Evolutionary conservation across 441 rosid genomes (phyloP), one percentile per base, ranked within the genome.

Genomic region (Daphne laureola): DNA sequence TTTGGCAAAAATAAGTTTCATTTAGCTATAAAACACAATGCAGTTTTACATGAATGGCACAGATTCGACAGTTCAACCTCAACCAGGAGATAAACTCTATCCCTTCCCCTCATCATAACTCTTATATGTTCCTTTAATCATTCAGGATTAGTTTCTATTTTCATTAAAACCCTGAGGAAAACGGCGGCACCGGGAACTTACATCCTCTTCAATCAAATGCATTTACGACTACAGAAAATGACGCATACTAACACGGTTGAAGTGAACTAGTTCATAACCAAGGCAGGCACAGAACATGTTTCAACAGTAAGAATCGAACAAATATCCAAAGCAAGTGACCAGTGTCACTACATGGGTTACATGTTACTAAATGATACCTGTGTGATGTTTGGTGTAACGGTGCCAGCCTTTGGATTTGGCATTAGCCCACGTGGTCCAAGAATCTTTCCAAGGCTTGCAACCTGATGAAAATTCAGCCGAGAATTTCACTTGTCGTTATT

Each of bases 381-480:
- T 58, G 95, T 93, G 71, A 90, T 77, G 68, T 90, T 84, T 16
- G 91, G 66, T 25, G 96, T 70, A 66, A 94, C 97, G 14, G 99
- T 94, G 44, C 96, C 99, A 47, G 97, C 97, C 77, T 94, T 90
- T 18, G 99, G 99, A 68, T 87, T 94, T 35, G 99, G 99, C 99
- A 94, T 94, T 67, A 94, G 91, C 59, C 99, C 99, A n/a, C 96
- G 77, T 26, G 99, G 99, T 70, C 99, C 99, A 49, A 94, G 79
- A 76, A 94, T 86, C 83, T 81, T 94, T 63, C 99, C 99, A 43
- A 94, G 75, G 67, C 86, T 79, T 45, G 99, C 97, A 73, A 84
- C 99, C 99, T 93, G 76, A 67, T 46, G 58, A 59, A 73, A 63
- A 53, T 9, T 47, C 53, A 62, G 38, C 38, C n/a, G n/a, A 31